Base-by-base conservation (phyloP, 371 early-diverging fungal species). In the Rhizopus arrhizus region DNA sequence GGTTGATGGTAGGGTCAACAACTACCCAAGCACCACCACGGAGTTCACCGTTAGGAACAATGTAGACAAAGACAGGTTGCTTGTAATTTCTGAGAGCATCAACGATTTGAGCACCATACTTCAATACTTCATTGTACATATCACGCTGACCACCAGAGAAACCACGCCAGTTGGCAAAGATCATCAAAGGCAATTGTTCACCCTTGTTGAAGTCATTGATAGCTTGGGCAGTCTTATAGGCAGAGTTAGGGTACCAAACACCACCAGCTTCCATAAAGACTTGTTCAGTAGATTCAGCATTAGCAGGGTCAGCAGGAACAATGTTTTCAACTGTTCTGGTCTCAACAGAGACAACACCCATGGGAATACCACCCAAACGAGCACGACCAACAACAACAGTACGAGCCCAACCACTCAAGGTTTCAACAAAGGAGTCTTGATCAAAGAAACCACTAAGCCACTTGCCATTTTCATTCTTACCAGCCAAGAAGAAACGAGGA, bases 81-180 rank as follows among this genome's bases (percentile, higher is more conserved):
- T 90, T 87, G 88, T 97, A 97, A 65, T 86, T 85, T 43, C 87
- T 75, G 46, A 99, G 86, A 28, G 96, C 97, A 81, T 97, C 96
- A 56, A 99, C 98, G 65, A 99, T 99, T 74, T 92, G 89, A 4
- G 98, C 87, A 59, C 99, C 99, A 70, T 91, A 97, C 78, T 99
- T 97, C 58, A 99, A 85, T 3, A 99, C 87, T 75, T 96, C 97
- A 69, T 96, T 90, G 85, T 89, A 96, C 98, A 99, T 98, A 77
- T 99, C 99, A 68, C 91, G 93, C 77, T 97, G 96, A 56, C 99
- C 98, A 62, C 99, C 99, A 45, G 92, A 92, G 89, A 99, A 99
- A 56, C 99, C 99, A 83, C 98, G 95, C 98, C 98, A 99, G 92
- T 99, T 98, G 78, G 98, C 99, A 85, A 99, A 95, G 78, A 99